Percentiles rank a stretch among this genome's conserved stretches.
phyloP scores from a whole-genome alignment of 305 asterid genomes.

The Ilex paraguariensis region DNA sequence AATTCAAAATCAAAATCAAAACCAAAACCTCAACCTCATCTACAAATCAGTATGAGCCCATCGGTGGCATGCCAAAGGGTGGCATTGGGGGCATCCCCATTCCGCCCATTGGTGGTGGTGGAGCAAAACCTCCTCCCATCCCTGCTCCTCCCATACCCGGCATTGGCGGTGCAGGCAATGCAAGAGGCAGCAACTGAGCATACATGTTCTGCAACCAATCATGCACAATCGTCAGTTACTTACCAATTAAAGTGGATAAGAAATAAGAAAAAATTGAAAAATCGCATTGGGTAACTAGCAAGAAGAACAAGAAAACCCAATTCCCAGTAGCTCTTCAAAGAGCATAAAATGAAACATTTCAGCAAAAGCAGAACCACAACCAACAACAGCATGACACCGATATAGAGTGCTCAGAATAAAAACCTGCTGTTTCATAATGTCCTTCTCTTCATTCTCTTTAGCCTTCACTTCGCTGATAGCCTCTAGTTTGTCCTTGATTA shows the following conservation, averaged over 20 bases:
- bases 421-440: slow-evolving; percentile 86
- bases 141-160: slow-evolving; percentile 93
- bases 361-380: not conserved
- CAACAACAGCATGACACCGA: not conserved
- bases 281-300: no score
- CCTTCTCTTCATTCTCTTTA: slow-evolving; percentile 85
- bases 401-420: not conserved
- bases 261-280: not conserved
- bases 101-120: slow-evolving; percentile 78
- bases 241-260: not conserved
- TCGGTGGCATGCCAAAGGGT: slow-evolving; percentile 91
- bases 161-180: slow-evolving; percentile 98
- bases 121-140: slow-evolving; percentile 69
- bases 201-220: slow-evolving; percentile 82
- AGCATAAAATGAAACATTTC: not conserved
- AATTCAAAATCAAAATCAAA: no score
- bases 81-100: slow-evolving; percentile 98
- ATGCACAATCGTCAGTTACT: slow-evolving; percentile 7
- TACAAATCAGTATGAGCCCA: slow-evolving; percentile 78
- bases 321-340: not conserved
- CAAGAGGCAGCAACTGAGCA: slow-evolving; percentile 93
- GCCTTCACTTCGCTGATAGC: slow-evolving; percentile 73
- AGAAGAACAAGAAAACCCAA: no score
- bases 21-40: not conserved
- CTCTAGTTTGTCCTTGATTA: slow-evolving; percentile 84